A percentile compares a stretch with the other conserved stretches of the same genome.
phyloP scores from a whole-genome alignment of 768 basidiomycete genomes.

The Boletus patriciae region DNA sequence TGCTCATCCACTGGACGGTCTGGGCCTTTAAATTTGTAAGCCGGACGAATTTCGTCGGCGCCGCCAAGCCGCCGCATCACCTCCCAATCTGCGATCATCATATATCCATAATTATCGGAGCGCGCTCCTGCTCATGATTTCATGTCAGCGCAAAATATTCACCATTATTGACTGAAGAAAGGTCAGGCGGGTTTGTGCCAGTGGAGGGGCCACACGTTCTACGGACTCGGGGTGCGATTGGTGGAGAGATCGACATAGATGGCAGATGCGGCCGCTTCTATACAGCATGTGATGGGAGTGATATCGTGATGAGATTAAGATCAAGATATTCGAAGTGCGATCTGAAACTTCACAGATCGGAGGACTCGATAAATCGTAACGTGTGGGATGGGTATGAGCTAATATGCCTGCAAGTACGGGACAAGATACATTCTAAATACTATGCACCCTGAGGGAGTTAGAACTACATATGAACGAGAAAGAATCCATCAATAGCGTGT shows the following conservation, averaged over 20 bases:
- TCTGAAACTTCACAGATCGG: background rate
- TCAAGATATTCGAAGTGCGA: background rate
- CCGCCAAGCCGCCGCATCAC: background rate
- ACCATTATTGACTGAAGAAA: background rate
- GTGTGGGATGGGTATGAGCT: background rate
- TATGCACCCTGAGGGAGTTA: background rate
- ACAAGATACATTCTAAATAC: slow-evolving; percentile 14
- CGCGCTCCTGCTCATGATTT: background rate
- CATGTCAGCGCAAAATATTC: background rate
- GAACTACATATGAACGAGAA: slow-evolving; percentile 5
- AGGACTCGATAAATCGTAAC: background rate
- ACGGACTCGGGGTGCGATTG: background rate
- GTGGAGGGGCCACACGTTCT: background rate
- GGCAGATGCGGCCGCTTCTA: too few relatives aligned
- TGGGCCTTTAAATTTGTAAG: background rate
- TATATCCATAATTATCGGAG: background rate
- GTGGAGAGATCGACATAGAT: background rate
- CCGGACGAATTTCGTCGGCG: background rate
- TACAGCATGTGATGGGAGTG: background rate
- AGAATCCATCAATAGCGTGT: background rate
- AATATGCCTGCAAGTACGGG: background rate
- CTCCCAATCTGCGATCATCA: slow-evolving; percentile 19
- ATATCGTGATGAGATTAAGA: background rate
- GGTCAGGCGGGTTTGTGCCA: too few relatives aligned
- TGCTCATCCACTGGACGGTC: too few relatives aligned